Evolutionary conservation across 352 stramenopile genomes (phyloP).

Genomic region (Pythium scleroteichum): DNA sequence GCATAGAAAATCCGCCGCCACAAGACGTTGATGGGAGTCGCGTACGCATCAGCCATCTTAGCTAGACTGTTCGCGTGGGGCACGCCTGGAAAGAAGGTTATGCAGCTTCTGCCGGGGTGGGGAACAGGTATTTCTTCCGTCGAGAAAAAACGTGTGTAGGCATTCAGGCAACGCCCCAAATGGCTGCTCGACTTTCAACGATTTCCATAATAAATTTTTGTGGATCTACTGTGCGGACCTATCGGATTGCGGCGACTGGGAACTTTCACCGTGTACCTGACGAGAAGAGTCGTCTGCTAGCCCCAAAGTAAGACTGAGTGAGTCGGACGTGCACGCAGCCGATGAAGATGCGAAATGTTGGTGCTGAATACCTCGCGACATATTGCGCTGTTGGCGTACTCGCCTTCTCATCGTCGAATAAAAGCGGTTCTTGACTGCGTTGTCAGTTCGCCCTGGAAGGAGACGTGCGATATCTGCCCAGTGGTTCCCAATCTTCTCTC

Average conservation of each 20-base stretch:
- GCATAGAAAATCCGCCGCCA: slow-evolving; percentile 8
- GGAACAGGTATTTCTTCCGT: too few relatives aligned
- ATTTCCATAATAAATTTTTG: too few relatives aligned
- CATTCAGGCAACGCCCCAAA: too few relatives aligned
- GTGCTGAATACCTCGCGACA: slow-evolving; percentile 6
- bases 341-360: not conserved
- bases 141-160: too few relatives aligned
- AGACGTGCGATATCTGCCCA: slow-evolving; percentile 97
- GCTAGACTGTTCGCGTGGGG: not conserved
- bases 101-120: not conserved
- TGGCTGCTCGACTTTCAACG: too few relatives aligned
- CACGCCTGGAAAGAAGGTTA: slow-evolving; percentile 9
- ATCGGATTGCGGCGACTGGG: not conserved
- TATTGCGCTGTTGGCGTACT: slow-evolving; percentile 53
- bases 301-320: slow-evolving; percentile 1
- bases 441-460: slow-evolving; percentile 94
- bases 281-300: not conserved
- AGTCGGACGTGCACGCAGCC: not conserved
- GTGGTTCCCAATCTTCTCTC: slow-evolving; percentile 91
- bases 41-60: slow-evolving; percentile 2
- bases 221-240: not conserved
- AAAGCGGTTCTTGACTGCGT: slow-evolving; percentile 97
- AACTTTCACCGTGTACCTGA: not conserved
- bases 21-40: slow-evolving; percentile 13
- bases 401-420: slow-evolving; percentile 81